These are phyloP conservation scores for Fomitopsis schrenkii DNA, from an alignment of 1,284 basidiomycete species.

Conservation along the genomic window DNA sequence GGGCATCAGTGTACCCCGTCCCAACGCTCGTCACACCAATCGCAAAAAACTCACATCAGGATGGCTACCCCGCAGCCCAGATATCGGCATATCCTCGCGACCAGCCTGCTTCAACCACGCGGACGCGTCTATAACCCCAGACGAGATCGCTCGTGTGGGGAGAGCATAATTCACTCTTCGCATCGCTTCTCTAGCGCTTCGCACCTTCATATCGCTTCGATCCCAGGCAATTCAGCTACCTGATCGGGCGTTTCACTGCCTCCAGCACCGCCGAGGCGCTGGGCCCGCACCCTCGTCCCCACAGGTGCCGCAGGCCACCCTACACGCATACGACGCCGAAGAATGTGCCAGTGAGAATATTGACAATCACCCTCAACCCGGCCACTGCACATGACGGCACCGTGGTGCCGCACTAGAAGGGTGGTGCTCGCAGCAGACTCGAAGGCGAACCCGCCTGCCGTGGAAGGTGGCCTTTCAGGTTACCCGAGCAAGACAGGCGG, in stretches of 20 bases:
- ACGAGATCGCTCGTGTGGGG: neutral
- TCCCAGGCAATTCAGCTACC: neutral
- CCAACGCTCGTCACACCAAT: neutral
- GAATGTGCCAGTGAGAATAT: neutral
- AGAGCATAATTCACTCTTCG: neutral
- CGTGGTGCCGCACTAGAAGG: neutral
- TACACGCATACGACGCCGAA: neutral
- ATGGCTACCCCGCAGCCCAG: neutral
- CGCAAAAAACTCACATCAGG: neutral
- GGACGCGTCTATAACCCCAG: neutral
- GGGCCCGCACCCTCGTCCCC: neutral
- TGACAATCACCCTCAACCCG: neutral
- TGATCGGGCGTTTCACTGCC: neutral
- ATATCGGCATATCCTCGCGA: neutral
- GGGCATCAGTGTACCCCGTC: neutral
- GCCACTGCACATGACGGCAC: conserved; percentile 4
- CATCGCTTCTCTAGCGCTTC: neutral
- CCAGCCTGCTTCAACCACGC: neutral
- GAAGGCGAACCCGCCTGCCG: neutral
- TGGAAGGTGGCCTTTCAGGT: neutral
- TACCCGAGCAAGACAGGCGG: neutral
- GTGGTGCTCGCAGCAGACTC: neutral
- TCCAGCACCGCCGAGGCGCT: neutral
- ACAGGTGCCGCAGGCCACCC: neutral
- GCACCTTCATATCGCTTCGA: neutral